Percentiles rank a stretch among this genome's conserved stretches.
Evolutionary conservation across 2,329 filamentous ascomycete species (phyloP).

Genomic region (Westerdykella sp.): DNA sequence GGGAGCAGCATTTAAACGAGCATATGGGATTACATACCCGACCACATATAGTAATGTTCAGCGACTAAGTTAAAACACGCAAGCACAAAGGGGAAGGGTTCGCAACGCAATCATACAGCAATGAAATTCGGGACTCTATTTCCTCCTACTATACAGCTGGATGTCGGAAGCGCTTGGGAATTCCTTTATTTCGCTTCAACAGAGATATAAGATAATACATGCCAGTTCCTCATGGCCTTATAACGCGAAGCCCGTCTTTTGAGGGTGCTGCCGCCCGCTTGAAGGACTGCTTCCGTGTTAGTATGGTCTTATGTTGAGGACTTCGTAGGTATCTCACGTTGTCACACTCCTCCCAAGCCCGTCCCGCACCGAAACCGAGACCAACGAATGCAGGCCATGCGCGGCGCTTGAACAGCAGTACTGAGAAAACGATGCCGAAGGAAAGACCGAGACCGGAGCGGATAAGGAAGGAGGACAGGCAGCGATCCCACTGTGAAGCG

Average conservation of each 20-base stretch:
- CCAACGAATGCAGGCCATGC: slow-evolving; percentile 97
- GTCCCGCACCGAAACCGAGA: slow-evolving; percentile 87
- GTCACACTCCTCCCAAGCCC: slow-evolving; percentile 98
- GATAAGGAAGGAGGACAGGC: slow-evolving; percentile 94
- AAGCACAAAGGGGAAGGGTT: too few species aligned
- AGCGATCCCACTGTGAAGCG: slow-evolving; percentile 83
- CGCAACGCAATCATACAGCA: neutral
- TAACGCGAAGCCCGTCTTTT: slow-evolving; percentile 44
- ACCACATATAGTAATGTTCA: too few species aligned
- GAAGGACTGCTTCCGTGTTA: slow-evolving; percentile 41
- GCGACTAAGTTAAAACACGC: too few species aligned
- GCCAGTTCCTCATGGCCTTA: slow-evolving; percentile 36
- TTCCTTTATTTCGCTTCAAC: neutral
- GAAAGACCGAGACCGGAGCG: slow-evolving; percentile 92
- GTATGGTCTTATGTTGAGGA: neutral
- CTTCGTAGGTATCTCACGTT: slow-evolving; percentile 42
- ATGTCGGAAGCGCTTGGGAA: slow-evolving; percentile 7
- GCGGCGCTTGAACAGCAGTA: slow-evolving; percentile 95
- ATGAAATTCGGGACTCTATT: slow-evolving; percentile 1
- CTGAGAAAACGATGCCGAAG: slow-evolving; percentile 97
- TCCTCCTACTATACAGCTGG: slow-evolving; percentile 32
- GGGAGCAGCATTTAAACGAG: too few species aligned
- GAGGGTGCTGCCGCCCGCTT: slow-evolving; percentile 45
- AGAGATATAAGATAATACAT: neutral
- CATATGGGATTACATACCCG: too few species aligned